Conservation (phyloP, 139 green algal genomes). For the Eudorina sp. region DNA sequence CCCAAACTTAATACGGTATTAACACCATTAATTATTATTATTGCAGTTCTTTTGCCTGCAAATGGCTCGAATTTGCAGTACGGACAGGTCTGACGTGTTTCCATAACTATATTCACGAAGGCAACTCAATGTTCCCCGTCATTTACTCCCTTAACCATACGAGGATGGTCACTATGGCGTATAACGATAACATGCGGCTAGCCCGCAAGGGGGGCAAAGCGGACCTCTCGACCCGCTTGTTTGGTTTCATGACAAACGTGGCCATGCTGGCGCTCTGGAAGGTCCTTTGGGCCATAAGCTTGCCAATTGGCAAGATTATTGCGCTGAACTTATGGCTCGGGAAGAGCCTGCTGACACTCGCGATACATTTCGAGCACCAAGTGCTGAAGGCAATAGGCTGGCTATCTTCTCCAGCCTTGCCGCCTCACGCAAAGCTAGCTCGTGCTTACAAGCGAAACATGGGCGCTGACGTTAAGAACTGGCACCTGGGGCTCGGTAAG, state of each 20-base stretch:
- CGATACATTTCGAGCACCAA: conserved; percentile 50
- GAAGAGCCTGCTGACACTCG: conserved; percentile 54
- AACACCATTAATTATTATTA: too few relatives aligned
- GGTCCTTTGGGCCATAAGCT: conserved; percentile 45
- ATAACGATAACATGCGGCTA: conserved; percentile 12
- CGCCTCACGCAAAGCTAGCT: conserved; percentile 43
- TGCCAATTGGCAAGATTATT: conserved; percentile 60
- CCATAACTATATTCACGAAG: too few relatives aligned
- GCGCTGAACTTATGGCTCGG: conserved; percentile 63
- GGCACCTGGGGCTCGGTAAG: conserved; percentile 80
- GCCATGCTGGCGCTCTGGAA: conserved; percentile 58
- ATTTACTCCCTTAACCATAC: too few relatives aligned
- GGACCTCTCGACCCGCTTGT: conserved; percentile 29
- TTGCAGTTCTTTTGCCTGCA: too few relatives aligned
- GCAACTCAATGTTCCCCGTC: too few relatives aligned
- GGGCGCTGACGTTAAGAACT: conserved; percentile 67
- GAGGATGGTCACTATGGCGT: conserved; percentile 8
- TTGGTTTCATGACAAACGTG: conserved; percentile 54
- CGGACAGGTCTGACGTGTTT: too few relatives aligned
- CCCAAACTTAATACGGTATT: too few relatives aligned
- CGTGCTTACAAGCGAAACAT: conserved; percentile 47
- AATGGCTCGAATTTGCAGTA: too few relatives aligned
- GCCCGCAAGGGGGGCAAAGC: conserved; percentile 3
- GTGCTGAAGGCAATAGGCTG: conserved; percentile 68
- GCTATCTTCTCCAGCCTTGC: conserved; percentile 65